Percentiles rank a stretch among this genome's conserved stretches.
Evolutionary conservation across 2,329 filamentous ascomycete species (phyloP).

Genomic region (Huntiella decipiens): DNA sequence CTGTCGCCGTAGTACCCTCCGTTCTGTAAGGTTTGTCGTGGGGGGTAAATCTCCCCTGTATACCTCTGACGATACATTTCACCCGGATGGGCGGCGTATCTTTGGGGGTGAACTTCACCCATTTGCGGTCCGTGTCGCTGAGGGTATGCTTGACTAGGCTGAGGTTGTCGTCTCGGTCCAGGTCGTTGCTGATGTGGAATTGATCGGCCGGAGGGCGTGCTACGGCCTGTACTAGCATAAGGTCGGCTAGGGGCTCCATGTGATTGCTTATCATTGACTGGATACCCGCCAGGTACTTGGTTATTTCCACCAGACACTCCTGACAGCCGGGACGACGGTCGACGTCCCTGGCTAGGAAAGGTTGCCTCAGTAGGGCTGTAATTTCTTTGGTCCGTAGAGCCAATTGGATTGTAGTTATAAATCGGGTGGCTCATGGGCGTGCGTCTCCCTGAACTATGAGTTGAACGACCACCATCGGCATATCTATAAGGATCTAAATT

Average conservation of each 20-base stretch:
- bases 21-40: background rate
- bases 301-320: no score
- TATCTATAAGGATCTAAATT: slow-evolving; percentile 1
- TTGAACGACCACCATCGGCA: slow-evolving; percentile 3
- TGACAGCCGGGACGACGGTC: slow-evolving; percentile 4
- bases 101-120: background rate
- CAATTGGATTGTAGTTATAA: slow-evolving; percentile 9
- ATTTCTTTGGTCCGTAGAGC: background rate
- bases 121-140: no score
- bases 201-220: background rate
- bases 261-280: no score
- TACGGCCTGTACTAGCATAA: background rate
- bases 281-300: no score
- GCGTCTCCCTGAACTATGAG: slow-evolving; percentile 1
- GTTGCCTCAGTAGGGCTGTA: slow-evolving; percentile 1
- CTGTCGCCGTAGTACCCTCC: slow-evolving; percentile 1
- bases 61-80: no score
- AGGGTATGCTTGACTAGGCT: background rate
- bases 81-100: slow-evolving; percentile 1
- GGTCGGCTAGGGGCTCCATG: no score
- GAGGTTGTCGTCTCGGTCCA: background rate
- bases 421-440: slow-evolving; percentile 8
- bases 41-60: background rate
- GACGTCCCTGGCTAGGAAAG: background rate
- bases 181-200: background rate